A percentile compares a stretch with the other conserved stretches of the same genome.
phyloP scores from a whole-genome alignment of 331 rosid genomes.

The Rhamnella rubrinervis region DNA sequence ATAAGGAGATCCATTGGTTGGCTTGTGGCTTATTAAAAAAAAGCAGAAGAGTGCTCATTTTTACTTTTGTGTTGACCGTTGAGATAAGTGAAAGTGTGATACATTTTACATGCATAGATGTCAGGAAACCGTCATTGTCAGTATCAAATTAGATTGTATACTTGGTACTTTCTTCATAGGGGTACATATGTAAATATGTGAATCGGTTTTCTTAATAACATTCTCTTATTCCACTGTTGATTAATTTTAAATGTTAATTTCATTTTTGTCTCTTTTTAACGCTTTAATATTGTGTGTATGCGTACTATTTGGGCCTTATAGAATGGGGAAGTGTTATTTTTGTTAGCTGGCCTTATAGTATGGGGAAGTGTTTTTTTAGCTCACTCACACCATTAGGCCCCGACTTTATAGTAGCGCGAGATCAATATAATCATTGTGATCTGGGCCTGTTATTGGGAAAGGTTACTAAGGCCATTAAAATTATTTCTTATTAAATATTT shows the following conservation, averaged over 20 bases:
- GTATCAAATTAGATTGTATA: conserved; percentile 32
- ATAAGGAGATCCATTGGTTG: conserved; percentile 29
- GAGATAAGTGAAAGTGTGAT: conserved; percentile 1
- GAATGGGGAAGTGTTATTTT: too few species aligned
- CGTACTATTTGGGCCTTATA: too few species aligned
- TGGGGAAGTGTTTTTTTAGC: too few species aligned
- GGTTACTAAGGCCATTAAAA: too few species aligned
- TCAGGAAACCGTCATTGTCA: conserved; percentile 20
- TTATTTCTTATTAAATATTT: too few species aligned
- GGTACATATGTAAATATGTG: conserved; percentile 33
- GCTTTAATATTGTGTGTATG: too few species aligned
- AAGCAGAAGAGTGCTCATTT: conserved; percentile 25
- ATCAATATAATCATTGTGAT: too few species aligned
- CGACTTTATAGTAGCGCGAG: too few species aligned
- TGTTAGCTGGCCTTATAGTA: too few species aligned
- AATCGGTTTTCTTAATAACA: not conserved
- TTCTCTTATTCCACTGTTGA: conserved; percentile 4
- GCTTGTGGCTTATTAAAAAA: conserved; percentile 21
- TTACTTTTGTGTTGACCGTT: conserved; percentile 12
- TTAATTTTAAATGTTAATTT: not conserved
- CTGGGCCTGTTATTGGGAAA: too few species aligned
- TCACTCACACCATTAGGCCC: too few species aligned
- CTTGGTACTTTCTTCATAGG: conserved; percentile 28
- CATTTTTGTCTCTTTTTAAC: not conserved
- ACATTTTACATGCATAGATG: conserved; percentile 14